Percentiles rank a stretch among this genome's conserved stretches.
These are phyloP conservation scores for Chaetothyriales sp. DNA, from an alignment of 2,329 filamentous ascomycete species.

Conservation along the genomic window DNA sequence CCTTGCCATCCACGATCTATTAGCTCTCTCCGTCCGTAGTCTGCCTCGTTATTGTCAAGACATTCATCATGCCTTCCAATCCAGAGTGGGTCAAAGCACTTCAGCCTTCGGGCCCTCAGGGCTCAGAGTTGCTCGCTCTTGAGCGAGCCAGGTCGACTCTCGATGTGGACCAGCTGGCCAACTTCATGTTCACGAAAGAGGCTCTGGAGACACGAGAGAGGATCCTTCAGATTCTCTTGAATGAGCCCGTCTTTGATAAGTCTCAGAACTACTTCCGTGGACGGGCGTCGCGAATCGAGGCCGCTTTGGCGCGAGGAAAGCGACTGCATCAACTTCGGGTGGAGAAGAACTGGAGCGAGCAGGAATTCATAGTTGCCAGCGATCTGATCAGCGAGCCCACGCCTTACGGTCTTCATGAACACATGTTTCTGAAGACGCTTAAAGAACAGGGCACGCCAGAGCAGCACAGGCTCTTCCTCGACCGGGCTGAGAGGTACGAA, in stretches of 20 bases:
- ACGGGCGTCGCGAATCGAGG: slow-evolving; percentile 54
- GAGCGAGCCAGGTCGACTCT: slow-evolving; percentile 57
- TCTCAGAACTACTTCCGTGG: slow-evolving; percentile 63
- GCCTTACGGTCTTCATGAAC: slow-evolving; percentile 59
- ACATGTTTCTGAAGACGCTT: slow-evolving; percentile 58
- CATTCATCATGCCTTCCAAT: slow-evolving; percentile 24
- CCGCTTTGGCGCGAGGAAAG: slow-evolving; percentile 57
- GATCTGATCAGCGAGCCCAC: slow-evolving; percentile 60
- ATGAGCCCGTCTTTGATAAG: slow-evolving; percentile 63
- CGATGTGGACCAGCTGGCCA: slow-evolving; percentile 52
- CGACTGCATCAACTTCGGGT: slow-evolving; percentile 51
- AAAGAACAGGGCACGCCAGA: slow-evolving; percentile 58
- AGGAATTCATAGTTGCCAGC: slow-evolving; percentile 52
- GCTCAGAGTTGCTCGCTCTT: slow-evolving; percentile 52
- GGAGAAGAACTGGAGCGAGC: slow-evolving; percentile 52
- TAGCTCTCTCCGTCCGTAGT: neutral
- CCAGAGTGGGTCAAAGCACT: slow-evolving; percentile 55
- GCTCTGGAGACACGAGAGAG: slow-evolving; percentile 46
- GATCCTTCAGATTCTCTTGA: slow-evolving; percentile 51
- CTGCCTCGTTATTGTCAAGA: neutral
- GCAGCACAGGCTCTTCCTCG: slow-evolving; percentile 60
- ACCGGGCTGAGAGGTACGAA: slow-evolving; percentile 54
- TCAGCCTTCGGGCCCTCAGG: slow-evolving; percentile 53
- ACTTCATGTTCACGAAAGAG: slow-evolving; percentile 56
- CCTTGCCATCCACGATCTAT: neutral